Evolutionary conservation across 192 early-diverging fungal genomes (phyloP).

Genomic region (Diversispora eburnea): DNA sequence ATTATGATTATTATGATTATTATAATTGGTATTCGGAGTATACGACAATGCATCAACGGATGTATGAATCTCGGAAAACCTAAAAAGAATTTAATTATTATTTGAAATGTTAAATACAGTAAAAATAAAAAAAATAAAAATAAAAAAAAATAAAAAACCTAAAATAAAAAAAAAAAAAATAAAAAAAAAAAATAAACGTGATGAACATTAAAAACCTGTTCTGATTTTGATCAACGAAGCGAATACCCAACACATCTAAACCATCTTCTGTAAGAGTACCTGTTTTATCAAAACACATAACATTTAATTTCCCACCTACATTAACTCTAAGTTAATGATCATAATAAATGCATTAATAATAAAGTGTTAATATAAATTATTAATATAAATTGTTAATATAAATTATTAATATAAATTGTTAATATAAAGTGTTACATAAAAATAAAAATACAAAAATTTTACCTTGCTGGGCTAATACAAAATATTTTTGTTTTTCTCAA

Average conservation of each 20-base stretch:
- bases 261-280: conserved; percentile 97
- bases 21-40: not conserved
- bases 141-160: no score
- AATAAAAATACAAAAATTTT: not conserved
- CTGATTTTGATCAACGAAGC: conserved; percentile 48
- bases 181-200: no score
- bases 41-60: conserved; percentile 5
- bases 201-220: not conserved
- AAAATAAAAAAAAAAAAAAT: no score
- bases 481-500: conserved; percentile 80
- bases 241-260: conserved; percentile 90
- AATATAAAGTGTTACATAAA: not conserved
- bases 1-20: not conserved
- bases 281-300: conserved; percentile 99
- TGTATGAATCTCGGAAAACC: conserved; percentile 25
- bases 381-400: not conserved
- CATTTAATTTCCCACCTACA: conserved; percentile 92
- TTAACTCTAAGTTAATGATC: conserved; percentile 64
- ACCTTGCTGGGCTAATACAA: conserved; percentile 82
- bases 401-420: not conserved
- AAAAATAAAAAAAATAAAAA: no score
- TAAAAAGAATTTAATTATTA: not conserved
- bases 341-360: not conserved
- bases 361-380: not conserved
- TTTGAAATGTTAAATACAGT: not conserved